These are phyloP conservation scores for Trichoderma koningiopsis DNA, from an alignment of 2,329 filamentous ascomycete genomes.

Conservation along the genomic window DNA sequence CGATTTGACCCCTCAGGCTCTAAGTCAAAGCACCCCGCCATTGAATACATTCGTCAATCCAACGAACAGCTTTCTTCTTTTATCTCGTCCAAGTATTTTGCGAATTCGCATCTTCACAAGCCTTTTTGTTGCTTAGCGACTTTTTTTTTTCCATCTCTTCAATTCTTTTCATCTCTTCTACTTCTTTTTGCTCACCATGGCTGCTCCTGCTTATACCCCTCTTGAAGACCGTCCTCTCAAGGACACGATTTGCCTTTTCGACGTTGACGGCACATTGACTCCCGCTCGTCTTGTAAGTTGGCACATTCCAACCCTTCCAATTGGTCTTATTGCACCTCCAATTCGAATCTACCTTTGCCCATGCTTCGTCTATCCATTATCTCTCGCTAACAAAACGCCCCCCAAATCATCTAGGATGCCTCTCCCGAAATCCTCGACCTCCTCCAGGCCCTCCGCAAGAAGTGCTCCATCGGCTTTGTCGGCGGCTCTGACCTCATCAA, in stretches of 20 bases:
- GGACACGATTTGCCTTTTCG: slow-evolving; percentile 93
- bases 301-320: neutral
- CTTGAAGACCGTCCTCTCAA: slow-evolving; percentile 83
- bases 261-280: slow-evolving; percentile 92
- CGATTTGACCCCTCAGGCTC: slow-evolving; percentile 24
- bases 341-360: neutral
- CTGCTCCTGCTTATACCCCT: slow-evolving; percentile 62
- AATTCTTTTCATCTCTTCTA: neutral
- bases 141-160: neutral
- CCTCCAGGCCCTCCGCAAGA: slow-evolving; percentile 78
- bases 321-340: neutral
- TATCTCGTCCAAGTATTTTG: neutral
- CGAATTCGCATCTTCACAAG: neutral
- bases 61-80: neutral
- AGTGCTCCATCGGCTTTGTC: slow-evolving; percentile 87
- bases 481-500: slow-evolving; percentile 90
- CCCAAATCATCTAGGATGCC: slow-evolving; percentile 53
- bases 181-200: slow-evolving; percentile 42
- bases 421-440: slow-evolving; percentile 81
- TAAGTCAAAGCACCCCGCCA: slow-evolving; percentile 17
- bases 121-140: neutral
- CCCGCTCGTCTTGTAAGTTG: slow-evolving; percentile 71
- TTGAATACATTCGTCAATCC: neutral
- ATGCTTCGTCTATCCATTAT: neutral
- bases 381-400: neutral